Base-by-base conservation (phyloP, 2,329 filamentous ascomycete genomes). In the Colletotrichum agaves region DNA sequence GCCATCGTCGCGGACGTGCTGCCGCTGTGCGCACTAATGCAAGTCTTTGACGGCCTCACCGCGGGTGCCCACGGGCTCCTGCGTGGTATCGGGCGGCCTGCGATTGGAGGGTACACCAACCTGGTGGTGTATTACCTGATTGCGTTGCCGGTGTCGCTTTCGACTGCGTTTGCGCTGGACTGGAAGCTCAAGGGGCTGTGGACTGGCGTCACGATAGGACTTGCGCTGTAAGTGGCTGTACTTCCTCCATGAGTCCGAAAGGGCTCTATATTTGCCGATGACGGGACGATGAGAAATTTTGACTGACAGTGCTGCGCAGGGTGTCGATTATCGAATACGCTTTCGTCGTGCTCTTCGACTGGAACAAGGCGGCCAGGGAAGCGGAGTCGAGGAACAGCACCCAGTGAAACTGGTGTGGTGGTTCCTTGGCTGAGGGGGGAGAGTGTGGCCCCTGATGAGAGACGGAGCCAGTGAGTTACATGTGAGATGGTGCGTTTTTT, bases 71-170 rank as follows among this genome's bases (percentile, higher is more conserved):
- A 96, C 74, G 95, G 94, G 31, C 85, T 98, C 43, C 85, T 98
- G 31, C 87, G 96, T 46, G 95, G 95, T 12, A 87, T 98, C 15
- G 96, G 96, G 3, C 88, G 92, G 65, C 95, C 98, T 78, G 90
- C 93, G 71, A 90, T 98, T 63, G 95, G 95, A 12, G 94, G 95
- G 0, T 97, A 95, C 73, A 90, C 94, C 7, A 97, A 96, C 74
- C 80, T 98, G 2, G 88, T 93, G 56, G 90, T 91, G 21, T 98
- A 98, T 81, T 99, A 98, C 78, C 82, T 87, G 17, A 85, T 98
- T 27, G 95, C 93, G 0, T 84, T 98, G 78, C 95, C 96, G 0
- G 88, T 97, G 37, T 93, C 91, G 43, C 91, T 98, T 71, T 88
- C 87, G 4, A 88, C 91, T 0, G 91, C 90, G 0, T 97, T 98